Conservation (phyloP, 2,329 filamentous ascomycete species). For the Stylonectria norvegica region DNA sequence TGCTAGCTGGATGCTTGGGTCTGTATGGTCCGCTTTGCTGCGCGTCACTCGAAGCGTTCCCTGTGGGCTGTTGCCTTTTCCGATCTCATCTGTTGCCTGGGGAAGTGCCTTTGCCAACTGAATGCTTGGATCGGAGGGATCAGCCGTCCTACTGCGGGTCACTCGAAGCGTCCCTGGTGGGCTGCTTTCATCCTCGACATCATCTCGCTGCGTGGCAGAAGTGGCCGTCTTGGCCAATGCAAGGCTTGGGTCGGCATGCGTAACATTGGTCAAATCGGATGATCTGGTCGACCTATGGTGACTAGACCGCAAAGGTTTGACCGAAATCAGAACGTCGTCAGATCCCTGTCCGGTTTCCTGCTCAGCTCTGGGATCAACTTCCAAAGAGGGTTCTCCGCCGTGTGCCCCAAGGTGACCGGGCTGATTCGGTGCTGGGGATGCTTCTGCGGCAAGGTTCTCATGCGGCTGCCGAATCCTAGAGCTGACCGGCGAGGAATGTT, state of each 20-base stretch:
- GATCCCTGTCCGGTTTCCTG: background rate
- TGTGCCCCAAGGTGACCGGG: conserved; percentile 9
- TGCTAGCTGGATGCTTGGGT: conserved; percentile 26
- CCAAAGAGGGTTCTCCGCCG: conserved; percentile 10
- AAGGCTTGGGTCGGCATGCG: conserved; percentile 22
- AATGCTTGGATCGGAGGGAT: conserved; percentile 26
- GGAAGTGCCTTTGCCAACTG: conserved; percentile 17
- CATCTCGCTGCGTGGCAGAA: conserved; percentile 15
- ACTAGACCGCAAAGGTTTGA: conserved; percentile 31
- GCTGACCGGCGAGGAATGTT: conserved; percentile 23
- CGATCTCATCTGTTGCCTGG: too few relatives aligned
- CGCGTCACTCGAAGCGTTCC: conserved; percentile 27
- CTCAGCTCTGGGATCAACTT: conserved; percentile 10
- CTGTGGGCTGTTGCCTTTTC: conserved; percentile 19
- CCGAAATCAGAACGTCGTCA: conserved; percentile 25
- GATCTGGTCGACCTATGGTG: conserved; percentile 25
- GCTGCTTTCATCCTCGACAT: conserved; percentile 10
- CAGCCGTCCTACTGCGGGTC: conserved; percentile 28
- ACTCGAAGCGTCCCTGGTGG: conserved; percentile 23
- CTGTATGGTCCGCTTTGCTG: conserved; percentile 22
- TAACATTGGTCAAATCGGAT: conserved; percentile 18
- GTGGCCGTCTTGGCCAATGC: conserved; percentile 19
- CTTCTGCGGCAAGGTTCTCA: conserved; percentile 7
- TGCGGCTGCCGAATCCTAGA: conserved; percentile 4
- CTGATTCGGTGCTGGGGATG: conserved; percentile 10